These are phyloP conservation scores for Carex myosuroides DNA, from an alignment of 176 grass and related monocot genomes.

Conservation along the genomic window DNA sequence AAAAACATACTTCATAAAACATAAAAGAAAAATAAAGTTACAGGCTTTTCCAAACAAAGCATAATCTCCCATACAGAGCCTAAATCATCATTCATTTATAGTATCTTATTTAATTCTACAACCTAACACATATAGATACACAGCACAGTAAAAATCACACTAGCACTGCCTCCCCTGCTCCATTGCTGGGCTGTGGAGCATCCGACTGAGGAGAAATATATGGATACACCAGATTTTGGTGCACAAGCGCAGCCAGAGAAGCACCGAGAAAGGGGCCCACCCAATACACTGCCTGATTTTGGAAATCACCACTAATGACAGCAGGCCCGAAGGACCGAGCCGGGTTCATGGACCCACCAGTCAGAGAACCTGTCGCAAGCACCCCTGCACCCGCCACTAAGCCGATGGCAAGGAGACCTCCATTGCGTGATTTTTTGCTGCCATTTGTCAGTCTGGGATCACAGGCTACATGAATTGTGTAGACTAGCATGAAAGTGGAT, in stretches of 20 bases:
- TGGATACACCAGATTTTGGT: constrained; percentile 48
- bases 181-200: constrained; percentile 26
- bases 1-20: too few species aligned
- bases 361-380: constrained; percentile 52
- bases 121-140: neutral
- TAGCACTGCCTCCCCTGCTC: constrained; percentile 7
- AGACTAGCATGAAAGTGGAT: constrained; percentile 69
- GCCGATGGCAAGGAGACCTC: constrained; percentile 41
- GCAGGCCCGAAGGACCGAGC: constrained; percentile 80
- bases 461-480: constrained; percentile 46
- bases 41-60: neutral
- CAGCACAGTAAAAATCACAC: constrained; percentile 21
- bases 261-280: constrained; percentile 62
- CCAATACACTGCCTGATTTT: constrained; percentile 91
- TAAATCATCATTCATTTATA: neutral
- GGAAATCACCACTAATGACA: constrained; percentile 51
- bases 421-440: constrained; percentile 24
- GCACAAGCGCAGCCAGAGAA: constrained; percentile 50
- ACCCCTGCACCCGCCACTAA: constrained; percentile 46
- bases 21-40: too few species aligned
- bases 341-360: constrained; percentile 91
- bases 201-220: neutral
- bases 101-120: neutral
- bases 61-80: neutral
- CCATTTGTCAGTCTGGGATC: constrained; percentile 17